Conservation (phyloP, 2,329 filamentous ascomycete species). For the Fusarium veterinarium region DNA sequence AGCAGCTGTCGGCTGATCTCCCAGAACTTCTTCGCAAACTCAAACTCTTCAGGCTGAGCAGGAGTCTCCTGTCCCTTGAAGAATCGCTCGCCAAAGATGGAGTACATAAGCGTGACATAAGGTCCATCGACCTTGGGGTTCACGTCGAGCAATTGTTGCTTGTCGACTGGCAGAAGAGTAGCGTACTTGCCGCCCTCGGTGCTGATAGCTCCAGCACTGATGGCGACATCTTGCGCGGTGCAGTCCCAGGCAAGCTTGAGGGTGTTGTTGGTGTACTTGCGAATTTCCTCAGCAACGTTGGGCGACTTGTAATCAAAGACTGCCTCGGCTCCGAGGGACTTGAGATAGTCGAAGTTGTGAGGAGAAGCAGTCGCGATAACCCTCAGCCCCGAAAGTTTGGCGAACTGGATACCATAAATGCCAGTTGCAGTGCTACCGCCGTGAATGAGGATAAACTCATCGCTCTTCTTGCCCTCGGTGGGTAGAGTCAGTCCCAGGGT, state of each 20-base stretch:
- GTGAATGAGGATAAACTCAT: constrained; percentile 56
- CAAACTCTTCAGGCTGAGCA: constrained; percentile 6
- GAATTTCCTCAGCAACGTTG: constrained; percentile 42
- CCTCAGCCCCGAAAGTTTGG: constrained; percentile 51
- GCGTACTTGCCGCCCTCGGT: constrained; percentile 16
- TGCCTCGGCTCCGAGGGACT: constrained; percentile 55
- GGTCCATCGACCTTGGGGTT: constrained; percentile 17
- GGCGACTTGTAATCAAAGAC: constrained; percentile 58
- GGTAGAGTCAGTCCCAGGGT: constrained; percentile 59
- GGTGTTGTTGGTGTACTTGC: constrained; percentile 34
- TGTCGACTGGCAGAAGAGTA: neutral
- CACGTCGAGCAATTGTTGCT: neutral
- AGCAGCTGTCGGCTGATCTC: constrained; percentile 5
- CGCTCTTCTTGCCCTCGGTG: constrained; percentile 49
- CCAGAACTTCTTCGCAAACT: constrained; percentile 13
- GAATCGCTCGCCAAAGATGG: constrained; percentile 19
- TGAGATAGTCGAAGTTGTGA: constrained; percentile 49
- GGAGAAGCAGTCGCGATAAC: constrained; percentile 54
- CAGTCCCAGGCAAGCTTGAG: constrained; percentile 45
- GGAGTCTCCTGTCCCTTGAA: neutral
- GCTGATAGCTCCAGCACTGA: constrained; percentile 7
- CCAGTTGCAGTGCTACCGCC: constrained; percentile 65
- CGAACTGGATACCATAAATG: constrained; percentile 60
- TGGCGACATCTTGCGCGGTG: neutral
- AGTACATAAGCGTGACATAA: constrained; percentile 14